Conservation (phyloP, 768 basidiomycete genomes). For the Calocybe gangraenosa region DNA sequence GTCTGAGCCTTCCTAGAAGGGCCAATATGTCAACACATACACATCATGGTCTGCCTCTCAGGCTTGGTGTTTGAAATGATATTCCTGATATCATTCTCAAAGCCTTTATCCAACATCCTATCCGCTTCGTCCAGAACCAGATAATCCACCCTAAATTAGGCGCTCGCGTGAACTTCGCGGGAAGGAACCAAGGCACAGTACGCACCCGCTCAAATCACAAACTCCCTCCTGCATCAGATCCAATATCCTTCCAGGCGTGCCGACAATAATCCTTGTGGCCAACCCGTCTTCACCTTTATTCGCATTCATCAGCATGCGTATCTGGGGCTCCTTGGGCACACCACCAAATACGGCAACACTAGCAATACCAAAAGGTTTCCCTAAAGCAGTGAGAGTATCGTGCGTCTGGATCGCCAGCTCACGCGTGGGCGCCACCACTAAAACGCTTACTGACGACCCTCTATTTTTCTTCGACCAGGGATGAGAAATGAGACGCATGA, state of each 20-base stretch:
- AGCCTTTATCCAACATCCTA: constrained; percentile 96
- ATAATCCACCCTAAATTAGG: constrained; percentile 67
- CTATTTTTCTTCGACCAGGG: constrained; percentile 25
- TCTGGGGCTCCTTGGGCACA: constrained; percentile 85
- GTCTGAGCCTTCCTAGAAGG: neutral
- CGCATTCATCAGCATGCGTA: constrained; percentile 57
- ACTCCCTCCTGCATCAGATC: constrained; percentile 88
- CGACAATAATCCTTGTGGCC: constrained; percentile 78
- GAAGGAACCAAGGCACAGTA: constrained; percentile 10
- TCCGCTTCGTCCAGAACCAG: constrained; percentile 97
- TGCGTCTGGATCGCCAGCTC: constrained; percentile 97
- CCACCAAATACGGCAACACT: constrained; percentile 93
- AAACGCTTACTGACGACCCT: constrained; percentile 46
- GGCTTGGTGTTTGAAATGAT: constrained; percentile 78
- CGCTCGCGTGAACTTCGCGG: constrained; percentile 5
- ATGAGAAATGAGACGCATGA: constrained; percentile 56
- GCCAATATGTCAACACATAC: constrained; percentile 46
- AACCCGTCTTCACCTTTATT: constrained; percentile 43
- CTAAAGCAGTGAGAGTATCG: constrained; percentile 71
- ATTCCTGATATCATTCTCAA: constrained; percentile 93
- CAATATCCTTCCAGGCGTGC: constrained; percentile 90
- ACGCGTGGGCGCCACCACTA: constrained; percentile 92
- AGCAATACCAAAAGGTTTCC: constrained; percentile 67
- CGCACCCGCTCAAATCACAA: constrained; percentile 76
- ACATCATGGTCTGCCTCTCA: constrained; percentile 92